A percentile compares a stretch with the other conserved stretches of the same genome.
These are phyloP conservation scores for Aspergillus arachidicola DNA, from an alignment of 2,329 filamentous ascomycete species.

Conservation along the genomic window DNA sequence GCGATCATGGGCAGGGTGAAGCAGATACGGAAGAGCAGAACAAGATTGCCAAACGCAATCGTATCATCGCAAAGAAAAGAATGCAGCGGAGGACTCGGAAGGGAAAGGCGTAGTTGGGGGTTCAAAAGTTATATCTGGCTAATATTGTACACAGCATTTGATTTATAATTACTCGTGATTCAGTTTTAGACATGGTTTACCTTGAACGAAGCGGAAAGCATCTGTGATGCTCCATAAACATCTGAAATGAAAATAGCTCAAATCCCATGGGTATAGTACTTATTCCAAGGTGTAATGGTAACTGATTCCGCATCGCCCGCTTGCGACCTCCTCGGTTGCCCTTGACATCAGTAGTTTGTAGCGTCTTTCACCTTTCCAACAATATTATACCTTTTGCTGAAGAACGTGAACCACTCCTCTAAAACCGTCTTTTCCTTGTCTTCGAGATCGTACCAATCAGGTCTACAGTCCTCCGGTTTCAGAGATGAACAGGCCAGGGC, in stretches of 20 bases:
- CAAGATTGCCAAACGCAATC: constrained; percentile 65
- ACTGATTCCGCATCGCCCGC: neutral
- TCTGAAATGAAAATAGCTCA: neutral
- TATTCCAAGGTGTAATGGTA: neutral
- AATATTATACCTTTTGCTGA: constrained; percentile 94
- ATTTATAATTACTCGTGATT: constrained; percentile 12
- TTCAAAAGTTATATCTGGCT: constrained; percentile 14
- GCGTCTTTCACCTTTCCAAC: constrained; percentile 49
- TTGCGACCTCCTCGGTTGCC: neutral
- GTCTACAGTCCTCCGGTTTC: constrained; percentile 76
- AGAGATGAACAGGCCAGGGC: constrained; percentile 85
- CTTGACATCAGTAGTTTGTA: constrained; percentile 33
- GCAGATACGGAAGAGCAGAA: constrained; percentile 49
- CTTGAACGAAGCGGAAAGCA: constrained; percentile 20
- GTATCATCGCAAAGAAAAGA: constrained; percentile 83
- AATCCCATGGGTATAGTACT: constrained; percentile 1
- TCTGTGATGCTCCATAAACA: constrained; percentile 4
- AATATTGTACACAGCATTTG: constrained; percentile 13
- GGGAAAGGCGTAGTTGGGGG: constrained; percentile 30
- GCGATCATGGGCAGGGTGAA: constrained; percentile 23
- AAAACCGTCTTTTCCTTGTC: constrained; percentile 85
- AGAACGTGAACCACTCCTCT: constrained; percentile 94
- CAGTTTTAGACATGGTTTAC: neutral
- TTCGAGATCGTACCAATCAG: constrained; percentile 80
- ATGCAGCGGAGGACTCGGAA: constrained; percentile 70